These are phyloP conservation scores for Capsicum pubescens DNA, from an alignment of 257 asterid genomes.

Conservation along the genomic window DNA sequence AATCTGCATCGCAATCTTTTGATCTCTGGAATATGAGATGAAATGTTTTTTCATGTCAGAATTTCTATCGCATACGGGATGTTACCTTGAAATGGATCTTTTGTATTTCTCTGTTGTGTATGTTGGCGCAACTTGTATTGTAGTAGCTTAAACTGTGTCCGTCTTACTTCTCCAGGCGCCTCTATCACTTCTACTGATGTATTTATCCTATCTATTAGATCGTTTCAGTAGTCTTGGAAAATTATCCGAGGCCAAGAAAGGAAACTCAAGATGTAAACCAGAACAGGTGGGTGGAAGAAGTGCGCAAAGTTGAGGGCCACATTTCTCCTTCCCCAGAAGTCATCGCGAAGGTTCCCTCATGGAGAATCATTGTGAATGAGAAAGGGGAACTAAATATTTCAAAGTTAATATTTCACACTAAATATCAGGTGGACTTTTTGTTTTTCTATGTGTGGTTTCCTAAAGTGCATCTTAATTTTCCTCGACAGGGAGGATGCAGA, in stretches of 20 bases:
- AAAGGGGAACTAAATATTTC: conserved; percentile 78
- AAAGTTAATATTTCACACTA: conserved; percentile 55
- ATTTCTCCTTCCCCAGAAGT: conserved; percentile 52
- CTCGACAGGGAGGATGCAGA: conserved; percentile 70
- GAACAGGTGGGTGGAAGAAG: conserved; percentile 67
- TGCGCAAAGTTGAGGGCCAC: conserved; percentile 66
- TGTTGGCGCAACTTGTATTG: background rate
- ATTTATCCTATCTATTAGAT: conserved; percentile 57
- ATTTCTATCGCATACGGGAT: background rate
- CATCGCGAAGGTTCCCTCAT: conserved; percentile 63
- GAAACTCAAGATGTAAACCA: conserved; percentile 53
- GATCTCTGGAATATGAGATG: background rate
- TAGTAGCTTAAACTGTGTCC: conserved; percentile 12
- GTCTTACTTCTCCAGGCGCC: background rate
- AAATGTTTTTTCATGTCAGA: background rate
- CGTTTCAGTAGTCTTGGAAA: conserved; percentile 94
- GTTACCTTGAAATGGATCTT: conserved; percentile 3
- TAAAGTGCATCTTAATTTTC: conserved; percentile 34
- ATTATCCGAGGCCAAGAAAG: conserved; percentile 64
- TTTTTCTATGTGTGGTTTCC: conserved; percentile 29
- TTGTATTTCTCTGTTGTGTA: conserved; percentile 6
- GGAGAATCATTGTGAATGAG: conserved; percentile 73
- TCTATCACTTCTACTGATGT: conserved; percentile 3
- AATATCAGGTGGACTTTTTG: conserved; percentile 30
- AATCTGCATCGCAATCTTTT: conserved; percentile 5